Base-by-base conservation (phyloP, 495 filamentous ascomycete genomes). In the Neohortaea acidophila region DNA sequence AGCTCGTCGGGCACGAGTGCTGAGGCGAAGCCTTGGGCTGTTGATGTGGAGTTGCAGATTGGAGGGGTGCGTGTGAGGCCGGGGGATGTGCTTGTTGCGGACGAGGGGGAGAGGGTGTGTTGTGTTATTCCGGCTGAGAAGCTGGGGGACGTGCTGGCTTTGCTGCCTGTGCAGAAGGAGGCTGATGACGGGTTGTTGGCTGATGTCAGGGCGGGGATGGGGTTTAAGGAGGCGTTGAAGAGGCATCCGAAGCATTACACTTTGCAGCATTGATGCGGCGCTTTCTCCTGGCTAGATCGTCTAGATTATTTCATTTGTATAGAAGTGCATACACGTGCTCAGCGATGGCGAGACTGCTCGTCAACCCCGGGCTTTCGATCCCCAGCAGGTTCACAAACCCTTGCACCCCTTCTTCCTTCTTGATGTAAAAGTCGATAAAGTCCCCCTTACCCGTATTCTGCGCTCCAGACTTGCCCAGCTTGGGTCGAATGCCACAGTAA, bases 331-430 rank as follows among this genome's bases (percentile, higher is more conserved):
- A 64, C 13, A 94, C 89, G 67, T 72, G 72, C 50, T 91, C 84
- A 10, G 65, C 87, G 61, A 97, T 93, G 9, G 84, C 85, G 63
- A 97, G 64, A 39, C 66, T 75, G 55, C 81, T 87, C 21, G 89
- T 97, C 57, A 97, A 62, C 33, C 89, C 91, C 0, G 89, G 89
- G 61, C 83, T 92, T 62, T 97, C 89, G 56, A 97, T 94, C 5
- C 83, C 84, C 51, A 96, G 52, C 47, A 94, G 55, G 60, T 96
- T 94, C 15, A 96, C 70, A 68, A 84, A 94, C n/a, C 84, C 85
- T 13, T 69, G 59, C 51, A 69, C 82, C 0, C 81, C 89, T 25
- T 33, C 30, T 59, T 94, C 89, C 52, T 72, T 72, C 46, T 67
- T 59, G 32, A 97, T 84, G 8, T 79, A 62, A 58, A 97, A 96